A percentile compares a stretch with the other conserved stretches of the same genome.
These are phyloP conservation scores for Kwoniella sp. DNA, from an alignment of 768 basidiomycete genomes.

Conservation along the genomic window DNA sequence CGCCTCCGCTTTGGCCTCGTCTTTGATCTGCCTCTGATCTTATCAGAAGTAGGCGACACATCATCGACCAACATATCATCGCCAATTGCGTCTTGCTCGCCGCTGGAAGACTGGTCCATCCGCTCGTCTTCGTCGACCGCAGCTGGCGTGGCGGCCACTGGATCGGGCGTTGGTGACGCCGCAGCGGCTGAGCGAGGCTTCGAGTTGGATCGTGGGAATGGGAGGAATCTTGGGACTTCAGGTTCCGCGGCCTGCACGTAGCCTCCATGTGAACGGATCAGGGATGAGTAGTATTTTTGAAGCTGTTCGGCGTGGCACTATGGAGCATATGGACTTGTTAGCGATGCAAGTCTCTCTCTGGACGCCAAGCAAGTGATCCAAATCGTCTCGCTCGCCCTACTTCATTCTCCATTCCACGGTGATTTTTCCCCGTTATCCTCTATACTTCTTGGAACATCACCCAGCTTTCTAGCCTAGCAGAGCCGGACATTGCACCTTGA, in stretches of 20 bases:
- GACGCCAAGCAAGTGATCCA: too few relatives aligned
- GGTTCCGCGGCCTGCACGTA: slow-evolving; percentile 49
- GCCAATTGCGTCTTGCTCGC: slow-evolving; percentile 12
- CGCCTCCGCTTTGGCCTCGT: background rate
- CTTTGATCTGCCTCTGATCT: slow-evolving; percentile 1
- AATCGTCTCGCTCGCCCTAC: too few relatives aligned
- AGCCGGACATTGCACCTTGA: too few relatives aligned
- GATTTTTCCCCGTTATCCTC: too few relatives aligned
- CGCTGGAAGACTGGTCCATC: background rate
- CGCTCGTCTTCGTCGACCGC: slow-evolving; percentile 10
- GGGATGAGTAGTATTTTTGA: slow-evolving; percentile 91
- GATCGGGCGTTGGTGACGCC: background rate
- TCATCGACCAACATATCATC: slow-evolving; percentile 22
- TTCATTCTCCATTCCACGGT: too few relatives aligned
- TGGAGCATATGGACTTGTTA: background rate
- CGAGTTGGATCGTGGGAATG: slow-evolving; percentile 42
- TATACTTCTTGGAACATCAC: too few relatives aligned
- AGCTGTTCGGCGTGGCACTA: slow-evolving; percentile 89
- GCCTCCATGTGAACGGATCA: slow-evolving; percentile 74
- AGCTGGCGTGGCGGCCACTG: background rate
- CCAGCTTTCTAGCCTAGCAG: too few relatives aligned
- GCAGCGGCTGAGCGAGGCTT: slow-evolving; percentile 22
- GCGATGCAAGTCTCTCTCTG: too few relatives aligned
- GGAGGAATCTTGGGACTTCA: slow-evolving; percentile 35
- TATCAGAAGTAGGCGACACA: background rate